Conservation (phyloP, 2,329 filamentous ascomycete genomes). For the Fusarium algeriense region DNA sequence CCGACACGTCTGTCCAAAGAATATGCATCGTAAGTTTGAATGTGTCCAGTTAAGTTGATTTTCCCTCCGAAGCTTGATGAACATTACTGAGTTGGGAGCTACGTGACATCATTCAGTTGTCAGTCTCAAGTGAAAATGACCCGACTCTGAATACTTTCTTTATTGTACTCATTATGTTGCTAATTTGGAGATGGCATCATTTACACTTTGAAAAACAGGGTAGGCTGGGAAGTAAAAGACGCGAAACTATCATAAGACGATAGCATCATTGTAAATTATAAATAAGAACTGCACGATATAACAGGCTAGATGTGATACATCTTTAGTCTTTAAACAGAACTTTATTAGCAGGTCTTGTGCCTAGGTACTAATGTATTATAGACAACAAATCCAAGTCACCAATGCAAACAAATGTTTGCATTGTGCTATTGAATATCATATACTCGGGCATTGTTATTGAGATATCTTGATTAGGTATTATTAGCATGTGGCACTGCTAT, state of each 20-base stretch:
- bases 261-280: neutral
- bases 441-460: neutral
- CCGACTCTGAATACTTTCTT: neutral
- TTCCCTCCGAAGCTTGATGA: neutral
- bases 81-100: neutral
- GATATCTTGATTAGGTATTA: neutral
- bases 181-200: neutral
- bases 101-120: neutral
- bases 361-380: too few species aligned
- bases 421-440: too few species aligned
- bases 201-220: neutral
- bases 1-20: neutral
- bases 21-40: neutral
- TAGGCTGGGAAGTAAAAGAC: neutral
- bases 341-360: too few species aligned
- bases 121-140: too few species aligned
- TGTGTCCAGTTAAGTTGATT: neutral
- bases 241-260: neutral
- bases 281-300: neutral
- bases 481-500: slow-evolving; percentile 54
- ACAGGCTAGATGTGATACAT: neutral
- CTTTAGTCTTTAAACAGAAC: too few species aligned
- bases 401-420: too few species aligned
- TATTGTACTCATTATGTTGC: neutral
- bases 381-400: too few species aligned